A percentile compares a stretch with the other conserved stretches of the same genome.
phyloP scores from a whole-genome alignment of 176 grass and related monocot genomes.

The Areca catechu region DNA sequence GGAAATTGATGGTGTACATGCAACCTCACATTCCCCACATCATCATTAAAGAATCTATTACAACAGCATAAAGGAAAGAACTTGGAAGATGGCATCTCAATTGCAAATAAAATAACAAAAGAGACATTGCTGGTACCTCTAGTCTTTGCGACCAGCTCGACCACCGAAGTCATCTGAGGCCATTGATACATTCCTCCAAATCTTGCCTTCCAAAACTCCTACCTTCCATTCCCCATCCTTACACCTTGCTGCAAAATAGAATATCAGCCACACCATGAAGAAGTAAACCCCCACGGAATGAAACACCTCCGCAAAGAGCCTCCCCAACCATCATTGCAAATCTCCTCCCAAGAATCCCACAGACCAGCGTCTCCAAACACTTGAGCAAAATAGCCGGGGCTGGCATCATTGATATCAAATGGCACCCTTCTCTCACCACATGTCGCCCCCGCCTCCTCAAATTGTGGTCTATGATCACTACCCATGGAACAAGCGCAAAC shows the following conservation, averaged over 20 bases:
- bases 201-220: constrained; percentile 60
- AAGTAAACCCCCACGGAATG: constrained; percentile 76
- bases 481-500: constrained; percentile 83
- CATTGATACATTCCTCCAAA: constrained; percentile 66
- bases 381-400: constrained; percentile 70
- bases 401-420: constrained; percentile 66
- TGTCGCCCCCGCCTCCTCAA: constrained; percentile 40
- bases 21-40: too few species aligned
- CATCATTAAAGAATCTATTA: too few species aligned
- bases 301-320: constrained; percentile 50
- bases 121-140: too few species aligned
- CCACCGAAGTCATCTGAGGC: constrained; percentile 27
- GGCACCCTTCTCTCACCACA: constrained; percentile 81
- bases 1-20: too few species aligned
- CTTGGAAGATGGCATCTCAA: too few species aligned
- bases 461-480: constrained; percentile 74
- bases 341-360: constrained; percentile 56
- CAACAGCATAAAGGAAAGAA: too few species aligned
- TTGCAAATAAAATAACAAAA: too few species aligned
- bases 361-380: constrained; percentile 65
- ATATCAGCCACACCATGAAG: constrained; percentile 78
- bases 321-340: constrained; percentile 53
- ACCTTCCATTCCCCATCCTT: constrained; percentile 50
- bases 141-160: too few species aligned
- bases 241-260: constrained; percentile 64